phyloP scores from a whole-genome alignment of 176 grass and related monocot genomes.

The Aegilops bicornis region DNA sequence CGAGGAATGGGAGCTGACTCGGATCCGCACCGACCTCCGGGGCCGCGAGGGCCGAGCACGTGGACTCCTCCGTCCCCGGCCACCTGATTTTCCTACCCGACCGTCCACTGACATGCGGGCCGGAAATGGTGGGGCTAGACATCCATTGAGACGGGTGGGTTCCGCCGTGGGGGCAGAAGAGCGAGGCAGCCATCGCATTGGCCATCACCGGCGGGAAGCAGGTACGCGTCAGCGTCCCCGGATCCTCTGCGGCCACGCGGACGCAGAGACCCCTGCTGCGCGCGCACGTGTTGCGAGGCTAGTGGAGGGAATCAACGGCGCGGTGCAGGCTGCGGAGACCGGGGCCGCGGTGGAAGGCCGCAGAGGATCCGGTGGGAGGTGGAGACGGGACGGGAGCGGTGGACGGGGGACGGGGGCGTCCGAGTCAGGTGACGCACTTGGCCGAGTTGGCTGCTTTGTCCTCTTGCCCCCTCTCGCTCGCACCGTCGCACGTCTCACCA shows the following conservation, averaged over 20 bases:
- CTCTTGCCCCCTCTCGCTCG: neutral
- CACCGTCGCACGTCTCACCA: neutral
- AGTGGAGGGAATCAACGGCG: fast-evolving
- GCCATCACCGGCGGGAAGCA: slow-evolving; percentile 18
- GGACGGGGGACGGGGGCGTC: neutral
- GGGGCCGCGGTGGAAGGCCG: neutral
- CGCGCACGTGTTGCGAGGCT: neutral
- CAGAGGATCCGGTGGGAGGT: neutral
- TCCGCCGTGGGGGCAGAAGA: fast-evolving
- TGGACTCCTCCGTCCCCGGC: neutral
- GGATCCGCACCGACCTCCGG: slow-evolving; percentile 61
- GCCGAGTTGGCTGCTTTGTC: slow-evolving; percentile 35
- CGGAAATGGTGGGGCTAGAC: fast-evolving
- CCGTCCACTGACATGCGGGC: fast-evolving
- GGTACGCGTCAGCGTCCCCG: neutral
- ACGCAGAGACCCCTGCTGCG: fast-evolving
- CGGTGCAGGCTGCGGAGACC: too few species aligned
- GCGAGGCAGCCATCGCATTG: neutral
- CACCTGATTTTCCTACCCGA: neutral
- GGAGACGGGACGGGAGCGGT: neutral
- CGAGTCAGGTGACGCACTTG: slow-evolving; percentile 40
- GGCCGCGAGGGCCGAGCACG: slow-evolving; percentile 11
- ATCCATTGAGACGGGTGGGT: neutral
- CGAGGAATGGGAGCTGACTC: slow-evolving; percentile 55
- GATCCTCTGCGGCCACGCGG: neutral